Evolutionary conservation across 805 yeast species (phyloP), one percentile per base, ranked within the genome.

Genomic region (Hanseniaspora pseudoguilliermondii): DNA sequence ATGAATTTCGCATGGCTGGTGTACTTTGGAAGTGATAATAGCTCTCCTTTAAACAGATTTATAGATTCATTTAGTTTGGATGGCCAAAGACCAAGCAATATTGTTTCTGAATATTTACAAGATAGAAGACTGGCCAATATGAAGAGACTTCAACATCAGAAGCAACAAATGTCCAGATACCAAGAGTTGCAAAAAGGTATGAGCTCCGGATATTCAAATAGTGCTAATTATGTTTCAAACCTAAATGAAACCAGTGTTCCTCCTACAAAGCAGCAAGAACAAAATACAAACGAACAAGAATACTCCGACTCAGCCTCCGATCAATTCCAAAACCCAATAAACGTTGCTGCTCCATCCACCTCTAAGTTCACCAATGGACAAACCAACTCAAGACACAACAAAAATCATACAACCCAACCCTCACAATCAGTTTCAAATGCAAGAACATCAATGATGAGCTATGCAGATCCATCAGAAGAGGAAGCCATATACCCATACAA

Each of bases 1-100:
- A 74, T 87, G 58, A 88, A 93, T 66, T 66, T 90, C 49, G 71
- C 86, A 58, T 93, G 96, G 96, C 74, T 91, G 47, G 73, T 88
- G 58, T 90, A 88, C 69, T 86, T 84, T 66, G 97, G 97, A 32
- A 84, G 95, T 25, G 91, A 91, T 59, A 86, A 86, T 54, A 86
- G 86, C 52, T 83, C 95, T n/a, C 91, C 95, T 36, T 73, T 86
- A 10, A 88, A 86, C 66, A 81, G 84, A 64, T 86, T 83, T 73
- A 78, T 91, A 55, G 96, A 88, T 72, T 84, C 93, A 3, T 88
- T 84, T 63, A 82, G 91, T 0, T 70, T 82, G 55, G 79, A 72
- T 62, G 74, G 78, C 5, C 71, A 73, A 53, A 72, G 72, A 62
- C 69, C 68, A 15, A 68, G 74, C 1, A 65, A 69, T 3, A 59